Base-by-base conservation (phyloP, 306 rosid species). In the Notholithocarpus densiflorus region DNA sequence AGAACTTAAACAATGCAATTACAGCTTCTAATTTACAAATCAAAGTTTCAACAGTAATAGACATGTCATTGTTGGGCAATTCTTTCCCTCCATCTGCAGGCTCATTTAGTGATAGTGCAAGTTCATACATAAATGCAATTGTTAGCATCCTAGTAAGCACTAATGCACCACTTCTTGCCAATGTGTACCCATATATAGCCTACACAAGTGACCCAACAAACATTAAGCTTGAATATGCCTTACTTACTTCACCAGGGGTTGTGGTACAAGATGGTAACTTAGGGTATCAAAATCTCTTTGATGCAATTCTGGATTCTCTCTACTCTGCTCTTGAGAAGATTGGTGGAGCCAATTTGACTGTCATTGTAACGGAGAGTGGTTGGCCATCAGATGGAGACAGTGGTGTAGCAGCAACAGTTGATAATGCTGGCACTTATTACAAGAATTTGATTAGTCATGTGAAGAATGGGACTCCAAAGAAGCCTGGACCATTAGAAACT, bases 321-420 rank as follows among this genome's bases (percentile, higher is more conserved):
- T 88, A 93, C 11, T 78, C 77, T 7, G 90, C 98, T 20, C 84
- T 91, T 32, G 94, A 87, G 82, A 89, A 86, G 32, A 29, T 59
- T 0, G 88, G 87, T 0, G 93, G 78, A 4, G 27, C 82, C 5
- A 31, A 68, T 17, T 5, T 89, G 83, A 19, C 65, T 18, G 61
- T 89, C 1, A 89, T 93, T 26, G 91, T 89, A 24, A 82, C 97
- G 0, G 94, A 91, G 81, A 93, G 88, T 15, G 97, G 98, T 7
- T 93, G 97, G 97, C 97, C 94, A 8, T 89, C 92, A 0, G 55
- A 11, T 7, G 93, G 40, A 34, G 40, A 6, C 2, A 34, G 89
- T 31, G 81, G 87, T 57, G 10, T 2, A 11, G 84, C 73, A 1
- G 89, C 92, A 2, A 56, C 80, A 5, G 0, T 7, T 2, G 68